phyloP scores from a whole-genome alignment of 176 grass and related monocot genomes.

The Luzula sylvatica region DNA sequence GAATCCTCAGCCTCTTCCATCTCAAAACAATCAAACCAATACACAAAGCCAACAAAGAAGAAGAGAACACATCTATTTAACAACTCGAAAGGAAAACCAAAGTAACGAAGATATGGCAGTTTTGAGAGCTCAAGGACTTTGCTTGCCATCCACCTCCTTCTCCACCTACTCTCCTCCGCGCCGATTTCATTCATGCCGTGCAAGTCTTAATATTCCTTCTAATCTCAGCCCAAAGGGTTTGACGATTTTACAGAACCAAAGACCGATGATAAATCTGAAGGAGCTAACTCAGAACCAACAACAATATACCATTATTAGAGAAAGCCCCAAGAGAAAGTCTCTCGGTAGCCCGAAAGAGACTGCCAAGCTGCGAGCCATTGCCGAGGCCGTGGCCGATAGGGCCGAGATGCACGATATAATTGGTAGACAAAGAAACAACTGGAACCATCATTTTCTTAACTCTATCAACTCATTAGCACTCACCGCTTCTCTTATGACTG shows the following conservation, averaged over 20 bases:
- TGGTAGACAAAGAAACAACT: conserved; percentile 25
- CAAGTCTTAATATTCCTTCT: neutral
- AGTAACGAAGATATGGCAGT: neutral
- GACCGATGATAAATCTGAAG: neutral
- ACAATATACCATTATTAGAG: conserved; percentile 9
- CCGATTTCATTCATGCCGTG: neutral
- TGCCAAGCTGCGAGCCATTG: neutral
- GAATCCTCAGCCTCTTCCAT: neutral
- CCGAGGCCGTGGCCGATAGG: conserved; percentile 11
- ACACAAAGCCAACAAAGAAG: neutral
- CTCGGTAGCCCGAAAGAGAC: neutral
- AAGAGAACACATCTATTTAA: too few species aligned
- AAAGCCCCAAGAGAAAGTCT: neutral
- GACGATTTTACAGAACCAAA: neutral
- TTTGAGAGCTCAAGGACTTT: conserved; percentile 3
- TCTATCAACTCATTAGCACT: conserved; percentile 23
- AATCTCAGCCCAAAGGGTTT: neutral
- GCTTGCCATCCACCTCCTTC: neutral
- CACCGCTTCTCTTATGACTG: conserved; percentile 14
- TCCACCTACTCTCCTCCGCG: neutral
- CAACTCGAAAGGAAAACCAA: neutral
- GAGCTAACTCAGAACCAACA: neutral
- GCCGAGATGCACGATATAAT: conserved; percentile 35
- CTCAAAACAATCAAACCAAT: neutral
- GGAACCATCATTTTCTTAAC: conserved; percentile 28